phyloP scores from a whole-genome alignment of 2,329 filamentous ascomycete genomes.

The Acephala macrosclerotiorum region DNA sequence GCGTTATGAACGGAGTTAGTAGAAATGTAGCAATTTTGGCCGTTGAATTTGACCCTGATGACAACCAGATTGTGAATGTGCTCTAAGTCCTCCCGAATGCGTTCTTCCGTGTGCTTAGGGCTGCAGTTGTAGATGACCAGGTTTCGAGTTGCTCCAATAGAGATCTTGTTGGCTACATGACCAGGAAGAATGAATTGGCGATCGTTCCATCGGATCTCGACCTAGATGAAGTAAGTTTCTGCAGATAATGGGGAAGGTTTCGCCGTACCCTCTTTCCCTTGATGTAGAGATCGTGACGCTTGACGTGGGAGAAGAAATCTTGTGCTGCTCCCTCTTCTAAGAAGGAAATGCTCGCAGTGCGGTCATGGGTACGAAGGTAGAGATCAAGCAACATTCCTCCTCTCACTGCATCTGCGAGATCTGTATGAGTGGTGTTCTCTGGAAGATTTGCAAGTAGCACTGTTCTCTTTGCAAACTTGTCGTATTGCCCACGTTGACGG shows the following conservation, averaged over 20 bases:
- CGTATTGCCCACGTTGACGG: conserved; percentile 34
- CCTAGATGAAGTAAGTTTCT: conserved; percentile 51
- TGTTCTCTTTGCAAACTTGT: conserved; percentile 56
- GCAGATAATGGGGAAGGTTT: background rate
- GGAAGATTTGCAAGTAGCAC: conserved; percentile 69
- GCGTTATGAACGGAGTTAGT: conserved; percentile 82
- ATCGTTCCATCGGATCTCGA: conserved; percentile 74
- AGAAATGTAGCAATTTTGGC: conserved; percentile 69
- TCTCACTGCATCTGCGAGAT: conserved; percentile 69
- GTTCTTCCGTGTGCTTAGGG: conserved; percentile 64
- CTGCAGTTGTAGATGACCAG: conserved; percentile 70
- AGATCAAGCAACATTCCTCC: conserved; percentile 77
- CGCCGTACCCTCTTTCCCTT: conserved; percentile 68
- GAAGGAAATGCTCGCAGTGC: conserved; percentile 73
- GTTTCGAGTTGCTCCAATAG: conserved; percentile 74
- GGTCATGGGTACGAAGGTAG: conserved; percentile 65
- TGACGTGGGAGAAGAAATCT: conserved; percentile 70
- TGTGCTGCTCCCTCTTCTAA: conserved; percentile 67
- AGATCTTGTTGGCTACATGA: conserved; percentile 70
- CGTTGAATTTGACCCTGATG: conserved; percentile 66
- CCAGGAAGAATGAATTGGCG: conserved; percentile 71
- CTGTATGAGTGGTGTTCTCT: conserved; percentile 66
- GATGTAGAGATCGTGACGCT: conserved; percentile 72
- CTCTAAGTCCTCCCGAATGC: conserved; percentile 76
- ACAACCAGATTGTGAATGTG: conserved; percentile 84